Base-by-base conservation (phyloP, 2,329 filamentous ascomycete species). In the Colletotrichum aenigma region DNA sequence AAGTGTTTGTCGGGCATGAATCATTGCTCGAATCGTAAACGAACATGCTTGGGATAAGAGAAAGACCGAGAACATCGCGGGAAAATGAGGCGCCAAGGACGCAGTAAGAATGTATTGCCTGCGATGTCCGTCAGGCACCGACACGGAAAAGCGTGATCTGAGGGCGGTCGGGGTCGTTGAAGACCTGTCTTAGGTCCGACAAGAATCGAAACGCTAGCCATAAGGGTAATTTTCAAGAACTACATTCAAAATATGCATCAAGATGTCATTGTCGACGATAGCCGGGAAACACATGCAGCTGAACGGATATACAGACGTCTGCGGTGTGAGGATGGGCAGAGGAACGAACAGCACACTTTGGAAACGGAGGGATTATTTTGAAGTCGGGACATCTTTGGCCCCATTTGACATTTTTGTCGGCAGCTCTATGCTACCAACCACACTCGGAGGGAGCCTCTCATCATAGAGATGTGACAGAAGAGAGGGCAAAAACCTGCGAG, bases 351-450 rank as follows among this genome's bases (percentile, higher is more conserved):
- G n/a, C 30, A 30, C 68, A 75, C 36, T 26, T n/a, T 52, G 52
- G 36, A 66, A 74, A 38, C 38, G 58, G 7, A 28, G 61, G 26
- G 52, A 36, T 34, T 65, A 36, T 61, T 65, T 69, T 76, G 48
- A 76, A 74, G 74, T 74, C 58, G 74, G 74, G 65, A 60, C 70
- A 73, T 74, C 74, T 76, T 71, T 76, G 61, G 70, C 64, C 74
- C 74, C 74, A 61, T 73, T 76, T 62, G 72, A 75, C 70, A 76
- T 76, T 76, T 61, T 67, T 74, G 66, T 58, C 34, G 74, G 74
- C 74, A 76, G 74, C 74, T 61, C 70, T 76, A 76, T 76, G 70
- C 74, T 76, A 76, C 70, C 74, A 64, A 74, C 24, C 65, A 76
- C 74, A 38, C 74, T 65, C 65, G 74, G 70, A 71, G 56, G 56